These are phyloP conservation scores for Anisodus tanguticus DNA, from an alignment of 257 asterid species.

Conservation along the genomic window DNA sequence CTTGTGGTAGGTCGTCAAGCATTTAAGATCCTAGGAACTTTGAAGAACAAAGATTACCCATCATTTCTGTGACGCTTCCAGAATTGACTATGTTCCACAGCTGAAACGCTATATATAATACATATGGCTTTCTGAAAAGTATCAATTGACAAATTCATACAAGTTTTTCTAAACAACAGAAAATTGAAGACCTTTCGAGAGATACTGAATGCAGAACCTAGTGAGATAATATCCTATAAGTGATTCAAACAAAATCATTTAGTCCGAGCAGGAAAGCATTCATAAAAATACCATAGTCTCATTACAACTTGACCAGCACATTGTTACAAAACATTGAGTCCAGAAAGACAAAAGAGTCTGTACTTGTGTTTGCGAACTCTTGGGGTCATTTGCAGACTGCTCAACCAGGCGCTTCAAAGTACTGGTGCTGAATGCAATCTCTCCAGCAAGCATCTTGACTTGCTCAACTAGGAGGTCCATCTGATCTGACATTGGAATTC, in stretches of 20 bases:
- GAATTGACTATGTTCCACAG: background rate
- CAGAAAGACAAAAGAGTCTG: conserved; percentile 25
- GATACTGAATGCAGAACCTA: conserved; percentile 21
- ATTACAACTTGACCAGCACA: conserved; percentile 5
- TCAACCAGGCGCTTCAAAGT: conserved; percentile 87
- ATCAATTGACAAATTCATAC: background rate
- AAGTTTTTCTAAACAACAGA: background rate
- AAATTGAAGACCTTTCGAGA: conserved; percentile 1
- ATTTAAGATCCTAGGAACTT: conserved; percentile 5
- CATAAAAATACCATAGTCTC: background rate
- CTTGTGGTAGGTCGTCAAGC: background rate
- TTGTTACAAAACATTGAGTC: conserved; percentile 21
- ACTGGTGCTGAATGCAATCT: conserved; percentile 93
- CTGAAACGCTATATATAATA: background rate
- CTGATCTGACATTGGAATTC: conserved; percentile 77
- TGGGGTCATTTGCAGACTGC: conserved; percentile 85
- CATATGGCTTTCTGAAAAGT: conserved; percentile 7
- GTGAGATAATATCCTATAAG: conserved; percentile 3
- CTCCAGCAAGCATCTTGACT: conserved; percentile 99
- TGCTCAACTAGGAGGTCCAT: conserved; percentile 95
- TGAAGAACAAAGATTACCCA: background rate
- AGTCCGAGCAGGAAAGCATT: background rate
- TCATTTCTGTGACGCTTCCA: background rate
- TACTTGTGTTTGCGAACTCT: conserved; percentile 79
- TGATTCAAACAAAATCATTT: background rate